Conservation (phyloP, 176 grass and related monocot species). For the Aegilops sharonensis region DNA sequence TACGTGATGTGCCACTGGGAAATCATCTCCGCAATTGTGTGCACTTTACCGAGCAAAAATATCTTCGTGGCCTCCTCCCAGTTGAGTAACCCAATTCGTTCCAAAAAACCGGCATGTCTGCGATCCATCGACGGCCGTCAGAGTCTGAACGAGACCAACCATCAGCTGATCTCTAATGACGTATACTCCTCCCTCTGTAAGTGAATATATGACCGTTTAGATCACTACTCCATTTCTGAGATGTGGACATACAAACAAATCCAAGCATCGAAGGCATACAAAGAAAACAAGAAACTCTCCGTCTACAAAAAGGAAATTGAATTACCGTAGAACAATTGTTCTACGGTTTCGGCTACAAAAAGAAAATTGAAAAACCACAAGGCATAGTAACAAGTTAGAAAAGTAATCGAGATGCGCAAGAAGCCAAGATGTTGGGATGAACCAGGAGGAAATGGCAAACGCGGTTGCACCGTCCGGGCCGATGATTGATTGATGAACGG, state of each 20-base stretch:
- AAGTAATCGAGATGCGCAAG: not conserved
- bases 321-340: too few relatives aligned
- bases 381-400: not conserved
- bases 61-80: not conserved
- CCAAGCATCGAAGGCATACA: not conserved
- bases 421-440: not conserved
- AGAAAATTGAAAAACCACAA: not conserved
- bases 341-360: not conserved
- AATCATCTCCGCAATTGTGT: not conserved
- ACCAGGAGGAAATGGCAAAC: too few relatives aligned
- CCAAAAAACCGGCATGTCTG: not conserved
- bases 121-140: not conserved
- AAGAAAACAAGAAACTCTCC: not conserved
- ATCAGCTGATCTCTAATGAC: too few relatives aligned
- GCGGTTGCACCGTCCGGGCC: not conserved
- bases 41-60: constrained; percentile 1
- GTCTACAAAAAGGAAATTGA: not conserved
- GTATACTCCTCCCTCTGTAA: not conserved
- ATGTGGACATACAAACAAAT: not conserved
- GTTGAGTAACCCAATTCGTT: not conserved
- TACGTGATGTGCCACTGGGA: not conserved
- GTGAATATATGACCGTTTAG: too few relatives aligned
- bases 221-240: not conserved
- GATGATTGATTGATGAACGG: not conserved
- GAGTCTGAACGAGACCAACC: not conserved